These are phyloP conservation scores for Phaeosphaeria sp. DNA, from an alignment of 2,329 filamentous ascomycete genomes.

Conservation along the genomic window DNA sequence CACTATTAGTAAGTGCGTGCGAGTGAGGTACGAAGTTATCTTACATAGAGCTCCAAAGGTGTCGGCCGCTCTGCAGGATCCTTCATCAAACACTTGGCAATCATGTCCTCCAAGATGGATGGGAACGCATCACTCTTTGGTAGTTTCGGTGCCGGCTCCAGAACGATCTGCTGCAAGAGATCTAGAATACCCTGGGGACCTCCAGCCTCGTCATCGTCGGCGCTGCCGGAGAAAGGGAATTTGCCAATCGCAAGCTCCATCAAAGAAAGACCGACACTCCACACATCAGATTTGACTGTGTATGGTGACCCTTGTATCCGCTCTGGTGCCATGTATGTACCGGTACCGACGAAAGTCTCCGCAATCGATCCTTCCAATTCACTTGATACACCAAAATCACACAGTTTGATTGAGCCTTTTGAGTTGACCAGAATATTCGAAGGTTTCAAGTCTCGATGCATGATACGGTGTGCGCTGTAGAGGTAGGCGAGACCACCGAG, in stretches of 20 bases:
- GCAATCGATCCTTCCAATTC: slow-evolving; percentile 98
- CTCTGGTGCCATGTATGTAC: slow-evolving; percentile 99
- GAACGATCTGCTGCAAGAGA: slow-evolving; percentile 94
- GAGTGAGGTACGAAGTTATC: slow-evolving; percentile 43
- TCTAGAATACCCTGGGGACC: slow-evolving; percentile 93
- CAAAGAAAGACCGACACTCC: slow-evolving; percentile 93
- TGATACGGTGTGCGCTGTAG: slow-evolving; percentile 94
- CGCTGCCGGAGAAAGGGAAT: slow-evolving; percentile 91
- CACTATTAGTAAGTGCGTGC: slow-evolving; percentile 16
- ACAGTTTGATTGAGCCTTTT: slow-evolving; percentile 91
- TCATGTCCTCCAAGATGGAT: slow-evolving; percentile 92
- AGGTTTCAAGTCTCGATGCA: slow-evolving; percentile 98
- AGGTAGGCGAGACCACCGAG: slow-evolving; percentile 93
- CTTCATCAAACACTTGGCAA: slow-evolving; percentile 93
- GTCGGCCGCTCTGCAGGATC: slow-evolving; percentile 87
- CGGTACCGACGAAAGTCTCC: slow-evolving; percentile 97
- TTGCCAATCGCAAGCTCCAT: slow-evolving; percentile 98
- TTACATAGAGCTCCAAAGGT: slow-evolving; percentile 88
- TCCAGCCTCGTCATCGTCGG: slow-evolving; percentile 70
- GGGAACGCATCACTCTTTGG: slow-evolving; percentile 99
- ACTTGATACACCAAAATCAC: slow-evolving; percentile 98
- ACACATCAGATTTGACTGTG: slow-evolving; percentile 97
- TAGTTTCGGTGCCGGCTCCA: slow-evolving; percentile 90
- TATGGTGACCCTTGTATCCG: slow-evolving; percentile 97
- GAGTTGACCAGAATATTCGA: slow-evolving; percentile 98